Evolutionary conservation across 345 rosid genomes (phyloP), one percentile per base, ranked within the genome.

Genomic region (Populus euphratica): DNA sequence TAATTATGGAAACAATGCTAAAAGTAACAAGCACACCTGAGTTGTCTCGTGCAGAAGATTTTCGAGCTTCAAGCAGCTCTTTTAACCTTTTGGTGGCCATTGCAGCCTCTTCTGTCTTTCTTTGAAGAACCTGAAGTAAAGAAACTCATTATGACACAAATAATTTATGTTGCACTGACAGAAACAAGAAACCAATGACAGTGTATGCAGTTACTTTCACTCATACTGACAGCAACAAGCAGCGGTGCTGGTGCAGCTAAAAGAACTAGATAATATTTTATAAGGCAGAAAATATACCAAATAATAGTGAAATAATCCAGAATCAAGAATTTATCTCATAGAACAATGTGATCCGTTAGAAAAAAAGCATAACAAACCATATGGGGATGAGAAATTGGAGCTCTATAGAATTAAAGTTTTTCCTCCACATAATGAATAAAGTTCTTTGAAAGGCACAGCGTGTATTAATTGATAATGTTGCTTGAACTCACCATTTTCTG

Each of bases 21-120:
- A 33, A 33, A 79, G 35, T 12, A 47, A 61, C 5, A 66, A 36
- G 35, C 73, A 43, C 80, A 91, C 99, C 96, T 64, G 90, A 79
- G 77, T 80, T 87, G 69, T 96, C 99, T 72, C 99, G 97, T 49
- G 86, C 70, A 82, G 97, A 87, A 78, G 90, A 87, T 86, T 96
- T 96, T 20, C 98, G 94, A 83, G 94, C 96, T 96, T 96, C 99
- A 59, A 96, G 89, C 88, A 96, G 84, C 86, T 96, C 97, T 83
- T 96, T 96, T 78, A 96, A 85, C 85, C 99, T 90, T 86, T 91
- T 96, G 83, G 97, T 96, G 64, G 99, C 98, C 92, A 92, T 87
- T 77, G 99, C 95, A 81, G 99, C 99, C 86, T 96, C 99, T 85
- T 93, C 99, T 54, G 97, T 96, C 89, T 96, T 96, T 83, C 99